A percentile compares a stretch with the other conserved stretches of the same genome.
Evolutionary conservation across 345 rosid genomes (phyloP).

Genomic region (Brassica rapa): DNA sequence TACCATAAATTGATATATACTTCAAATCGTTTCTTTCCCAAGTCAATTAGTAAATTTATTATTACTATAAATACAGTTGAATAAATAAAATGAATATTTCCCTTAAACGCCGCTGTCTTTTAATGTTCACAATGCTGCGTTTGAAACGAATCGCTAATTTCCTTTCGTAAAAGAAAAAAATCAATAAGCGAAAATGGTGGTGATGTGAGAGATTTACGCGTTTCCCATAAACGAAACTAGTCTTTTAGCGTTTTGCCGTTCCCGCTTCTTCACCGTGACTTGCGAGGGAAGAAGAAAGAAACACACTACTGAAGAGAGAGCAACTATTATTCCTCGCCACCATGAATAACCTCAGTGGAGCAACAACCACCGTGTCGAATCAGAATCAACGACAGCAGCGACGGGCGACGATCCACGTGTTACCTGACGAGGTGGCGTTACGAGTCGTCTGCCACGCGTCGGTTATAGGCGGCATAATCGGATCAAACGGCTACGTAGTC

Average conservation of each 20-base stretch:
- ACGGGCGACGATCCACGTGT: conserved; percentile 23
- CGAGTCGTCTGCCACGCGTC: conserved; percentile 51
- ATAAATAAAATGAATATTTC: neutral
- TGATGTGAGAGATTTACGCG: conserved; percentile 14
- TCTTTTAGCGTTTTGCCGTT: conserved; percentile 16
- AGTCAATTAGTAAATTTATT: neutral
- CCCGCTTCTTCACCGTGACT: conserved; percentile 32
- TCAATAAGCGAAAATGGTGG: neutral
- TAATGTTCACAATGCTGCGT: neutral
- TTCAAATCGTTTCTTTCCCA: neutral
- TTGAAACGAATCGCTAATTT: neutral
- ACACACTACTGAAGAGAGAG: neutral
- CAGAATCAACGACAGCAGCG: conserved; percentile 24
- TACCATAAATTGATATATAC: neutral
- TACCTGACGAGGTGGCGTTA: conserved; percentile 38
- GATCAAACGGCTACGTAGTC: conserved; percentile 44
- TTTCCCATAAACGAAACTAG: neutral
- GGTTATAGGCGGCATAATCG: conserved; percentile 47
- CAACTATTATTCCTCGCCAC: neutral
- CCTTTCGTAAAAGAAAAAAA: neutral
- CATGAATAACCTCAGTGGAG: conserved; percentile 37
- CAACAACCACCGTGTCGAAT: neutral
- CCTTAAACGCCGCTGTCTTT: neutral
- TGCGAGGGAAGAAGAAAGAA: neutral
- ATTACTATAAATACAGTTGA: neutral